Base-by-base conservation (phyloP, 108 stramenopile species). In the Discostella stelligeroides region DNA sequence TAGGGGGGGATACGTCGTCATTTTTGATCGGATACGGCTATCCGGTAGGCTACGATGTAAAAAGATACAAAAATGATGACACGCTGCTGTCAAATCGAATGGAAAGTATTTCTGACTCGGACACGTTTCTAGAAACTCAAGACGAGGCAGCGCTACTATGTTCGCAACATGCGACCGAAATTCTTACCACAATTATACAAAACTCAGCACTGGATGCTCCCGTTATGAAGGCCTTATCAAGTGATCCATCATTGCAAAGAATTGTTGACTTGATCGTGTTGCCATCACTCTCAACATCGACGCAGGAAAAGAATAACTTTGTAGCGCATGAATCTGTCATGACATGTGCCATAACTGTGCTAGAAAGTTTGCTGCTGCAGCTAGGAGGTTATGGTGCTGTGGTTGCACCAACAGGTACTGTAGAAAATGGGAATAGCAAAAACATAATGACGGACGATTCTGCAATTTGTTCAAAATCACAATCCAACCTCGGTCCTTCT, bases 301-400 rank as follows among this genome's bases (percentile, higher is more conserved):
- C 61, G 40, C 18, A 13, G 0, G 43, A 11, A 12, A 70, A 63
- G 2, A 64, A 60, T 11, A 46, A 24, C 5, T 90, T 92, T 57
- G 64, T 76, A 42, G 80, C 83, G 12, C 82, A 90, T 66, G 94
- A 95, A 37, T 83, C 84, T 41, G 64, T 72, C 13, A 70, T 90
- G 61, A 96, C 92, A 28, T 87, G 82, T 65, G 81, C 89, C 4
- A 89, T 94, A 85, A 88, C 75, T 48, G 89, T 96, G 9, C 42
- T 93, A 64, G 92, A 96, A 72, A 85, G 85, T 81, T 75, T 95
- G 48, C 78, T 93, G 25, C 66, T 95, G 49, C 95, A 95, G 64
- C 71, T 95, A 10, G 95, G 95, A 49, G 95, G 95, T 21, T 95
- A 92, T 54, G 95, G 95, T 7, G 72, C 89, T 18, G 89, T 89